Conservation (phyloP, 2,329 filamentous ascomycete species). For the Colletotrichum sp. region DNA sequence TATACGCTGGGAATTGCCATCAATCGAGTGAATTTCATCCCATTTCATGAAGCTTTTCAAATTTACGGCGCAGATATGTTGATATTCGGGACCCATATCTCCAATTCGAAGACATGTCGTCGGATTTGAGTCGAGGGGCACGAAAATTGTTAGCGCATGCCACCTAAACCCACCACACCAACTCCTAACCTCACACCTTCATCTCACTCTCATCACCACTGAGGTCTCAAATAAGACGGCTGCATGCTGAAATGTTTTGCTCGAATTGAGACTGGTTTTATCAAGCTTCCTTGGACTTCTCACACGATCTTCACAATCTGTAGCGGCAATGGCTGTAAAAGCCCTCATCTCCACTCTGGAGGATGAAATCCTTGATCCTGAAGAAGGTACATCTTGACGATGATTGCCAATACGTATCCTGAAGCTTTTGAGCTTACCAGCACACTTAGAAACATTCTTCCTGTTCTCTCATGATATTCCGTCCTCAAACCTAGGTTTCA, state of each 20-base stretch:
- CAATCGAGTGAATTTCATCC: neutral
- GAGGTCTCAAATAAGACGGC: neutral
- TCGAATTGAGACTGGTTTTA: neutral
- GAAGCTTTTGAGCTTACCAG: neutral
- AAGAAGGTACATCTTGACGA: constrained; percentile 43
- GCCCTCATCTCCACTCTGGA: constrained; percentile 38
- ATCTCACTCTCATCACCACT: neutral
- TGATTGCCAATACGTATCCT: neutral
- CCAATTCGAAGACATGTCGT: neutral
- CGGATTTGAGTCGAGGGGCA: neutral
- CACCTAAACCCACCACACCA: neutral
- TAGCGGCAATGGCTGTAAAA: constrained; percentile 2
- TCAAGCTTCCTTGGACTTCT: neutral
- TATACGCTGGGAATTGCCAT: neutral
- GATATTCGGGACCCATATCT: neutral
- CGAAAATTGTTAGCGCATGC: neutral
- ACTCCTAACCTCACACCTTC: neutral
- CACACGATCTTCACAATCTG: neutral
- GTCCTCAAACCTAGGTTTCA: constrained; percentile 81
- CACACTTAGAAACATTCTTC: constrained; percentile 78
- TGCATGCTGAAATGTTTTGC: neutral
- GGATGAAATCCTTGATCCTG: constrained; percentile 51
- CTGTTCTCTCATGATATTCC: constrained; percentile 80
- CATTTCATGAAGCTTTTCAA: neutral
- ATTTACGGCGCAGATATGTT: neutral